phyloP scores from a whole-genome alignment of 1,139 yeast genomes.

The Yamadazyma sp. region DNA sequence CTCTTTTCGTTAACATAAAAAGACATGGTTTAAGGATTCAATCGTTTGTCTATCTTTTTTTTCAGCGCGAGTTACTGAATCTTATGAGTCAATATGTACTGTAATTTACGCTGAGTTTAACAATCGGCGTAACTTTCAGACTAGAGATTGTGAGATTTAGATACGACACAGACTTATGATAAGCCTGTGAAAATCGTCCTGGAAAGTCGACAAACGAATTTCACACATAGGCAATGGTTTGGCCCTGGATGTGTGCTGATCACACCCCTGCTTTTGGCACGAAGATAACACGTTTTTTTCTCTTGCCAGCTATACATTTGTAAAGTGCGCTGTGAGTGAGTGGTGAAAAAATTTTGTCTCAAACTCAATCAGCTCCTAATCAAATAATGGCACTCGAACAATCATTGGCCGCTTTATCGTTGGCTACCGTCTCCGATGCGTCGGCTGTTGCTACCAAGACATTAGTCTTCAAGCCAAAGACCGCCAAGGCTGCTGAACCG shows the following conservation, averaged over 20 bases:
- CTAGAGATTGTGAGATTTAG: too few species aligned
- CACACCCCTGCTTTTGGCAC: too few species aligned
- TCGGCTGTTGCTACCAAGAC: slow-evolving; percentile 60
- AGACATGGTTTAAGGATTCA: slow-evolving; percentile 21
- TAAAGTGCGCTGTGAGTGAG: too few species aligned
- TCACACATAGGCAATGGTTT: too few species aligned
- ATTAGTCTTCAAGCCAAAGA: slow-evolving; percentile 87
- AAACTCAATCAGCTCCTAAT: neutral
- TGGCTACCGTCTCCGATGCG: slow-evolving; percentile 45
- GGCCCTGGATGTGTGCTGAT: too few species aligned
- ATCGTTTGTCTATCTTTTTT: neutral
- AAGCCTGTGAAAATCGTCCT: too few species aligned
- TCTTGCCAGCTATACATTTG: neutral
- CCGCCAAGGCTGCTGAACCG: slow-evolving; percentile 80
- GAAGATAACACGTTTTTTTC: neutral
- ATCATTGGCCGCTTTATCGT: slow-evolving; percentile 57
- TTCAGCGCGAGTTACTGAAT: neutral
- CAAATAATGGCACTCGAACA: slow-evolving; percentile 56
- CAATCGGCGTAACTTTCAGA: too few species aligned
- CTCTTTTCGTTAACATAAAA: slow-evolving; percentile 69
- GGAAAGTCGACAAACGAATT: too few species aligned
- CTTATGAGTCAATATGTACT: neutral
- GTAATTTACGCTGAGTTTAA: neutral
- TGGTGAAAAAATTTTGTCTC: neutral
- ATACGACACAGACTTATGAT: too few species aligned